Conservation (phyloP, 2,329 filamentous ascomycete genomes). For the Emergomyces africanus region DNA sequence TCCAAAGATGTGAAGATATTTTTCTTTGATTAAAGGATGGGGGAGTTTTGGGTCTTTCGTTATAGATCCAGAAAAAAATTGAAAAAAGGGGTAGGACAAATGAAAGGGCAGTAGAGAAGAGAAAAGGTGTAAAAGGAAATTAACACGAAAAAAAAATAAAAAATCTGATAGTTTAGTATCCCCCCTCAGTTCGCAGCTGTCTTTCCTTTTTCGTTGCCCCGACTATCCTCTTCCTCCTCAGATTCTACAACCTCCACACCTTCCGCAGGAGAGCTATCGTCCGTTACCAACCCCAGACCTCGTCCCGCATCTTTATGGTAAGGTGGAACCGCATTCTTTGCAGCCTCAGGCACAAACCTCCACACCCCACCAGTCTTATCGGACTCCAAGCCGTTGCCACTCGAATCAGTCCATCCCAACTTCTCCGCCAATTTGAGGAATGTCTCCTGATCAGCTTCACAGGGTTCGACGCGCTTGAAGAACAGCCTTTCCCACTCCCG, state of each 20-base stretch:
- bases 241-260: background rate
- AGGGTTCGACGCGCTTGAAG: constrained; percentile 44
- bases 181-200: background rate
- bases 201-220: background rate
- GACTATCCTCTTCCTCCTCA: background rate
- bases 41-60: background rate
- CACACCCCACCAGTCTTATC: constrained; percentile 59
- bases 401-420: constrained; percentile 21
- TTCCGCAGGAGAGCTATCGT: background rate
- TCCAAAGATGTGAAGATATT: background rate
- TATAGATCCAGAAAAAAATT: background rate
- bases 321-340: constrained; percentile 28
- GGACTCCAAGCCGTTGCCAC: constrained; percentile 38
- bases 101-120: background rate
- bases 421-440: constrained; percentile 32
- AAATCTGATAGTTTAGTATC: background rate
- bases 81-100: background rate
- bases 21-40: background rate
- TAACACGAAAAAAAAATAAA: background rate
- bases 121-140: background rate
- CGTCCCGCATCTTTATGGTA: constrained; percentile 30
- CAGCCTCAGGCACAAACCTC: constrained; percentile 50
- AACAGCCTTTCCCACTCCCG: constrained; percentile 72
- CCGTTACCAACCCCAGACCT: constrained; percentile 25
- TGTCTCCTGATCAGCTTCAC: constrained; percentile 23